Percentiles rank a stretch among this genome's conserved stretches.
These are phyloP conservation scores for Diaporthe vaccinii DNA, from an alignment of 2,329 filamentous ascomycete species.

Conservation along the genomic window DNA sequence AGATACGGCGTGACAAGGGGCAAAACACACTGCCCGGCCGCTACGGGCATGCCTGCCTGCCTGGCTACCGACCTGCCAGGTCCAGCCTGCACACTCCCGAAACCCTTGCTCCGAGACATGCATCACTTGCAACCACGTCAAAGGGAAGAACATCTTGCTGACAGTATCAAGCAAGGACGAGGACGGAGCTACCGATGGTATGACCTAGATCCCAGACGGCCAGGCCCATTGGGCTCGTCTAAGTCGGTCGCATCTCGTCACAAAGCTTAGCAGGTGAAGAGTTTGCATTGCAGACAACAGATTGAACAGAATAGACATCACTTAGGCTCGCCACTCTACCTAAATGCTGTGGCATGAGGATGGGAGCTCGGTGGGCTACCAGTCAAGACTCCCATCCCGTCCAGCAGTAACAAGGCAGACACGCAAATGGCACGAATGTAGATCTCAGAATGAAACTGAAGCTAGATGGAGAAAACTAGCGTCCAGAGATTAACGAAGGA, in stretches of 20 bases:
- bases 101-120: background rate
- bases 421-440: conserved; percentile 55
- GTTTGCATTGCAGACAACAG: background rate
- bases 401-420: background rate
- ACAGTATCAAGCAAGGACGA: background rate
- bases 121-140: conserved; percentile 6
- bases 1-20: background rate
- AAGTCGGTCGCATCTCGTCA: background rate
- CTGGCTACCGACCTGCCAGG: background rate
- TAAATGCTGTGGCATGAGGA: background rate
- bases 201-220: background rate
- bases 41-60: background rate
- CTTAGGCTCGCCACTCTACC: background rate
- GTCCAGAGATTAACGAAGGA: conserved; percentile 71
- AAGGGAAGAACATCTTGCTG: background rate
- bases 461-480: conserved; percentile 61
- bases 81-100: conserved; percentile 4
- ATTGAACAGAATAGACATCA: background rate
- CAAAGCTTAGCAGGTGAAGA: background rate
- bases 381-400: background rate
- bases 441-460: conserved; percentile 72
- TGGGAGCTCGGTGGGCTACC: background rate
- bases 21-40: background rate
- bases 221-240: background rate
- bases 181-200: background rate